These are phyloP conservation scores for Nicotiana knightiana DNA, from an alignment of 257 asterid genomes.

Conservation along the genomic window DNA sequence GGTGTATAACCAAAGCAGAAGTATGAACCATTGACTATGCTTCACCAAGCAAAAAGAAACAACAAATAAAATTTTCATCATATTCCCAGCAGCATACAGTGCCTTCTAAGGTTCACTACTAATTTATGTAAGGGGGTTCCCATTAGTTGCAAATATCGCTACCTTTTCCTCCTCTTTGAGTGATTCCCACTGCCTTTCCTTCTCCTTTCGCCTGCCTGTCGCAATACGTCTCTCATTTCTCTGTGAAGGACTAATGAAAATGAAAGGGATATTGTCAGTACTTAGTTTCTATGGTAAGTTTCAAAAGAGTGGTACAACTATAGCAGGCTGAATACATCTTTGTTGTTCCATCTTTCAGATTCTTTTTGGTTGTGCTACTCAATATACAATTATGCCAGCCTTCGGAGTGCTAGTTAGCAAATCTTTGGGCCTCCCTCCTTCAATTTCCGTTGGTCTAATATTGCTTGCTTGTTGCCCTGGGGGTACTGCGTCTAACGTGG, in stretches of 20 bases:
- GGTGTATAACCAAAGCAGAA: not conserved
- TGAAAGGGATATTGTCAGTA: not conserved
- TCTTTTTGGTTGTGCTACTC: conserved; percentile 81
- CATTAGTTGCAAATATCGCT: no score
- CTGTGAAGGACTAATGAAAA: not conserved
- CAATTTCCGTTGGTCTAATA: conserved; percentile 76
- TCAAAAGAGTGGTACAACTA: not conserved
- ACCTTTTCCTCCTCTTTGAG: not conserved
- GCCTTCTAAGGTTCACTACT: no score
- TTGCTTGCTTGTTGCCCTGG: conserved; percentile 92
- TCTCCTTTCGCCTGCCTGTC: not conserved
- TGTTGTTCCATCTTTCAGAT: conserved; percentile 38
- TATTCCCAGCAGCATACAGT: no score
- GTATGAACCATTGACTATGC: not conserved
- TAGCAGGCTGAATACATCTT: not conserved
- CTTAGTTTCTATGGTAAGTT: not conserved
- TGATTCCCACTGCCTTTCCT: not conserved
- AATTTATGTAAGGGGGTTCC: not conserved
- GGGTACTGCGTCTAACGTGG: conserved; percentile 96
- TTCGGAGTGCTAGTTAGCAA: conserved; percentile 66
- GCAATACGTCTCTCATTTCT: not conserved
- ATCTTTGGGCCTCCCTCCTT: conserved; percentile 66
- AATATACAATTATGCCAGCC: conserved; percentile 76
- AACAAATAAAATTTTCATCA: not conserved
- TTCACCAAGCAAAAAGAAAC: not conserved